Evolutionary conservation across 345 rosid genomes (phyloP).

Genomic region (Boechera divaricarpa): DNA sequence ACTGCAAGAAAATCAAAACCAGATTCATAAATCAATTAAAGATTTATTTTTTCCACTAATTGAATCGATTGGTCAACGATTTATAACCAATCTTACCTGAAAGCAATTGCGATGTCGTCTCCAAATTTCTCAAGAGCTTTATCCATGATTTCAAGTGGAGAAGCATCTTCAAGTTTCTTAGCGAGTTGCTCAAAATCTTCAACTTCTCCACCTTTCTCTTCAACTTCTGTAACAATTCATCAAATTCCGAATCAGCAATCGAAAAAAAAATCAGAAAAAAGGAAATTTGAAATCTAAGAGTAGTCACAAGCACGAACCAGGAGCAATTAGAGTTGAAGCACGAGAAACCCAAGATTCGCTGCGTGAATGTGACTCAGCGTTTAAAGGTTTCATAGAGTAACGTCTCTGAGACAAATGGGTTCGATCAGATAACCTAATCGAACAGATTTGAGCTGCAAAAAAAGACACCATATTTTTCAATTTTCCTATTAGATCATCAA

Average conservation of each 20-base stretch:
- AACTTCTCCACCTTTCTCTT: slow-evolving; percentile 55
- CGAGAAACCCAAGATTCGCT: slow-evolving; percentile 54
- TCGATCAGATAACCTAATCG: slow-evolving; percentile 58
- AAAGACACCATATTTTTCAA: neutral
- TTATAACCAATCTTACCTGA: slow-evolving; percentile 59
- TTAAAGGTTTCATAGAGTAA: slow-evolving; percentile 49
- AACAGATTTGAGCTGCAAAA: slow-evolving; percentile 67
- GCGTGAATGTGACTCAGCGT: slow-evolving; percentile 52
- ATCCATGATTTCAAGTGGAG: slow-evolving; percentile 93
- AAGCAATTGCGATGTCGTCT: slow-evolving; percentile 85
- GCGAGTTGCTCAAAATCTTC: slow-evolving; percentile 70
- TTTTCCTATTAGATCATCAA: neutral
- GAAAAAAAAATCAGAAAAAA: neutral
- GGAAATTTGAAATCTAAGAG: neutral
- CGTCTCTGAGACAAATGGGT: slow-evolving; percentile 51
- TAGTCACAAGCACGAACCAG: slow-evolving; percentile 52
- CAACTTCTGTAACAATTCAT: slow-evolving; percentile 55
- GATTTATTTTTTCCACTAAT: neutral
- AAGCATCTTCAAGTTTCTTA: slow-evolving; percentile 63
- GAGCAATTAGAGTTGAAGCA: slow-evolving; percentile 63
- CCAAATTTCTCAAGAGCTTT: slow-evolving; percentile 87
- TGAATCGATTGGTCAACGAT: neutral
- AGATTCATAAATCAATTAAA: neutral
- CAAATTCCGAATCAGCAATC: slow-evolving; percentile 8
- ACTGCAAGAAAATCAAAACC: slow-evolving; percentile 49